These are phyloP conservation scores for Fusarium beomiforme DNA, from an alignment of 2,329 filamentous ascomycete genomes.

Conservation along the genomic window DNA sequence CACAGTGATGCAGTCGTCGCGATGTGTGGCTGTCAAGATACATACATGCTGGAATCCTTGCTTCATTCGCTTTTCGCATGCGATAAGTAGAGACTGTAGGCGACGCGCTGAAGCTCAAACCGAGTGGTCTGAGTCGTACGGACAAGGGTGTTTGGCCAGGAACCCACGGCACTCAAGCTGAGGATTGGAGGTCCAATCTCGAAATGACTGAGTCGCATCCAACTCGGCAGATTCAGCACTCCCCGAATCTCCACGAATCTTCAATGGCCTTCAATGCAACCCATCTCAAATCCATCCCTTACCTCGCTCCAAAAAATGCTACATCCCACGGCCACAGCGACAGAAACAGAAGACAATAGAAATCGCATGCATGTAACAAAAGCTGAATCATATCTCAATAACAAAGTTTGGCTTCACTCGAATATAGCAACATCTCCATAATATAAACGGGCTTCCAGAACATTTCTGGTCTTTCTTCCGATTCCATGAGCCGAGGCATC, in stretches of 20 bases:
- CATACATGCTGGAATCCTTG: no score
- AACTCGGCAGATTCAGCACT: neutral
- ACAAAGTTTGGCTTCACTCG: neutral
- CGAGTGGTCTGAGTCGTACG: no score
- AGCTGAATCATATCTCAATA: neutral
- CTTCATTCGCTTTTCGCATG: neutral
- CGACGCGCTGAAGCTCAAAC: neutral
- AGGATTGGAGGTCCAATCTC: neutral
- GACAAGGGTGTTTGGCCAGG: no score
- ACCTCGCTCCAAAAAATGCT: no score
- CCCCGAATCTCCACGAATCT: neutral
- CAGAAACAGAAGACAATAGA: neutral
- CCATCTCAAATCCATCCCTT: no score
- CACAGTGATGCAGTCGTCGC: neutral
- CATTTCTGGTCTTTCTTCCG: neutral
- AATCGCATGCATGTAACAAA: neutral
- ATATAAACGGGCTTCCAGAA: neutral
- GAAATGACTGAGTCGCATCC: neutral
- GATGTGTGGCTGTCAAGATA: neutral
- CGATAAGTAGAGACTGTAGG: neutral
- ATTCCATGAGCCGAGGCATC: conserved; percentile 11
- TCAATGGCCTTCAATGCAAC: neutral
- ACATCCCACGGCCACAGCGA: neutral
- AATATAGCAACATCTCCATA: neutral
- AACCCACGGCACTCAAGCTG: neutral